Conservation (phyloP, 2,329 filamentous ascomycete species). For the Fusarium sp. region DNA sequence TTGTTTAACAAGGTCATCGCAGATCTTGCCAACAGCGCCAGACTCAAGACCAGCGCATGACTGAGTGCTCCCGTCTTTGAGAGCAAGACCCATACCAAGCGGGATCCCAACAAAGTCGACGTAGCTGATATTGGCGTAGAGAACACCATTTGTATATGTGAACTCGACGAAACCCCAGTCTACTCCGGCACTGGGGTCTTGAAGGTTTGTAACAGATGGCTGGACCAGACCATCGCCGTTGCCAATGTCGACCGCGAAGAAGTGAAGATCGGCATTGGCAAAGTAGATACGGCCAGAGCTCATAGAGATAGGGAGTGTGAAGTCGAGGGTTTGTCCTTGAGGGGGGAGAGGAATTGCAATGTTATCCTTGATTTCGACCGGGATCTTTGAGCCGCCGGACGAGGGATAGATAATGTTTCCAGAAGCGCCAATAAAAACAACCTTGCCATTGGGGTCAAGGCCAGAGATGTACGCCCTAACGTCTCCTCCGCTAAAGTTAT, state of each 20-base stretch:
- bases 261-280: constrained; percentile 57
- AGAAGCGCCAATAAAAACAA: constrained; percentile 60
- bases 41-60: constrained; percentile 57
- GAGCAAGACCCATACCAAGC: constrained; percentile 63
- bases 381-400: constrained; percentile 52
- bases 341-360: constrained; percentile 60
- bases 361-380: constrained; percentile 55
- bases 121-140: constrained; percentile 65
- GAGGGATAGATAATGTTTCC: constrained; percentile 60
- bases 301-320: constrained; percentile 59
- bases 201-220: constrained; percentile 60
- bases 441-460: constrained; percentile 54
- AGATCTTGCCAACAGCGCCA: constrained; percentile 57
- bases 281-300: constrained; percentile 62
- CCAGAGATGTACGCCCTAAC: constrained; percentile 63
- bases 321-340: constrained; percentile 54
- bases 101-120: constrained; percentile 66
- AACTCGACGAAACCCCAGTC: constrained; percentile 67
- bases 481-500: constrained; percentile 57
- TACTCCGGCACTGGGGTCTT: constrained; percentile 58
- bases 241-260: constrained; percentile 56
- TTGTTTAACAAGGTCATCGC: constrained; percentile 57
- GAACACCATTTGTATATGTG: constrained; percentile 56
- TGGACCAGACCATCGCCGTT: constrained; percentile 60
- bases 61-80: constrained; percentile 54